phyloP scores from a whole-genome alignment of 2,329 filamentous ascomycete species.

The Aspergillus ustus region DNA sequence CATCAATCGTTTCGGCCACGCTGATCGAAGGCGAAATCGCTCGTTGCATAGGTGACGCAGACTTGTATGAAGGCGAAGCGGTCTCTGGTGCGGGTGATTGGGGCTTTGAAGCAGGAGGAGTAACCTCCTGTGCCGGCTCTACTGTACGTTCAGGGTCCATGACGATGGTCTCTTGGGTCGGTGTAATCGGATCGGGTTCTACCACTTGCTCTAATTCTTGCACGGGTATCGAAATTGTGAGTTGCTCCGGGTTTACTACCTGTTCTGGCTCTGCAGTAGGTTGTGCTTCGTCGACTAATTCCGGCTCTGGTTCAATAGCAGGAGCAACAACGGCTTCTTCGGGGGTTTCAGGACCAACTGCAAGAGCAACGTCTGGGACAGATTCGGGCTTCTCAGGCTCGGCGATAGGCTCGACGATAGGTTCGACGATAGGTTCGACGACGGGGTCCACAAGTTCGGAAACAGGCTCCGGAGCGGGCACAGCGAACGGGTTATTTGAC shows the following conservation, averaged over 20 bases:
- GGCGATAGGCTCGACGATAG: neutral
- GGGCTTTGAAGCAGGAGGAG: slow-evolving; percentile 22
- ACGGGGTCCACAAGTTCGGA: neutral
- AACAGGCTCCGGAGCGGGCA: neutral
- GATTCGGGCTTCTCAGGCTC: slow-evolving; percentile 20
- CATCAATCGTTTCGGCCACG: slow-evolving; percentile 1
- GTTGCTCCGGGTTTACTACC: neutral
- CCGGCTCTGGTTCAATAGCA: slow-evolving; percentile 15
- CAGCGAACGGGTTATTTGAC: neutral
- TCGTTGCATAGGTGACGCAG: slow-evolving; percentile 22
- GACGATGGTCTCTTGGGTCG: neutral
- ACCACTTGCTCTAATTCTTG: neutral
- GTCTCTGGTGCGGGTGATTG: slow-evolving; percentile 22
- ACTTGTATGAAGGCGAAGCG: slow-evolving; percentile 22
- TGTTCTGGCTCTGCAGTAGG: neutral
- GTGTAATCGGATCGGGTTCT: neutral
- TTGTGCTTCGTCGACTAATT: slow-evolving; percentile 5
- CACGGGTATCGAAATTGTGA: neutral
- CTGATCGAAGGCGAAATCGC: slow-evolving; percentile 19
- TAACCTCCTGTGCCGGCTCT: slow-evolving; percentile 17
- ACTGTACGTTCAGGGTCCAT: slow-evolving; percentile 12
- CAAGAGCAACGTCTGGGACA: slow-evolving; percentile 14
- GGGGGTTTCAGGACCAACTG: neutral
- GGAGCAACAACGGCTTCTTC: slow-evolving; percentile 17
- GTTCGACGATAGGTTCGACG: slow-evolving; percentile 6